Evolutionary conservation across 164 flowering plant genomes (phyloP).

Genomic region (Cinnamomum micranthum): DNA sequence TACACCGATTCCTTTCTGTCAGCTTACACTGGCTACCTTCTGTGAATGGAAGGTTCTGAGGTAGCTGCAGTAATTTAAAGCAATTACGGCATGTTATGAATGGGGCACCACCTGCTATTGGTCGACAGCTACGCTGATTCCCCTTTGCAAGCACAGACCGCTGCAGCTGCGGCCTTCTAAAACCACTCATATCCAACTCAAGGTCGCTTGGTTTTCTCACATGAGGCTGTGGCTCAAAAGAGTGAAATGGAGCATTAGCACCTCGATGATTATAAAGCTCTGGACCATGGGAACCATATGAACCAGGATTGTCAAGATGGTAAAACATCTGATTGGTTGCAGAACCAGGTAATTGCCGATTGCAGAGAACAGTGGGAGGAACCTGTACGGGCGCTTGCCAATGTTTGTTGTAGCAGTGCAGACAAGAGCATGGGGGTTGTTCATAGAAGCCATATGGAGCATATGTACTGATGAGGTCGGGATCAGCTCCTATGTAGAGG

Average conservation of each 20-base stretch:
- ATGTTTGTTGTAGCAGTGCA: conserved; percentile 43
- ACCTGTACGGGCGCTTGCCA: conserved; percentile 34
- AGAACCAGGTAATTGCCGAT: conserved; percentile 29
- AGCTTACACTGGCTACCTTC: conserved; percentile 32
- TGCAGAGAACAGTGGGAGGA: conserved; percentile 24
- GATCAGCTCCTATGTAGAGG: conserved; percentile 26
- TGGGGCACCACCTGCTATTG: conserved; percentile 78
- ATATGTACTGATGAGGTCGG: conserved; percentile 25
- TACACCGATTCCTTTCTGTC: conserved; percentile 28
- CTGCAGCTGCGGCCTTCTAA: conserved; percentile 27
- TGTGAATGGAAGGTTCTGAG: conserved; percentile 29
- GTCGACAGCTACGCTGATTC: conserved; percentile 32
- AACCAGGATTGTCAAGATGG: conserved; percentile 25
- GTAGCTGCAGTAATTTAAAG: conserved; percentile 62
- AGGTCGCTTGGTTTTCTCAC: conserved; percentile 43
- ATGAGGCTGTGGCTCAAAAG: conserved; percentile 28
- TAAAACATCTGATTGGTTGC: conserved; percentile 28
- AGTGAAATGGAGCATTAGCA: conserved; percentile 20
- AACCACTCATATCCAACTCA: conserved; percentile 33
- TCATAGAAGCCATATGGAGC: conserved; percentile 36
- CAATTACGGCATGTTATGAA: conserved; percentile 66
- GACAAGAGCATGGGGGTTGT: conserved; percentile 59
- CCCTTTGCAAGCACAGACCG: conserved; percentile 27
- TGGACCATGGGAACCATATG: conserved; percentile 29
- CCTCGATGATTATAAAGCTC: conserved; percentile 25